Evolutionary conservation across 495 filamentous ascomycete genomes (phyloP).

Genomic region (Daldinia grandis): DNA sequence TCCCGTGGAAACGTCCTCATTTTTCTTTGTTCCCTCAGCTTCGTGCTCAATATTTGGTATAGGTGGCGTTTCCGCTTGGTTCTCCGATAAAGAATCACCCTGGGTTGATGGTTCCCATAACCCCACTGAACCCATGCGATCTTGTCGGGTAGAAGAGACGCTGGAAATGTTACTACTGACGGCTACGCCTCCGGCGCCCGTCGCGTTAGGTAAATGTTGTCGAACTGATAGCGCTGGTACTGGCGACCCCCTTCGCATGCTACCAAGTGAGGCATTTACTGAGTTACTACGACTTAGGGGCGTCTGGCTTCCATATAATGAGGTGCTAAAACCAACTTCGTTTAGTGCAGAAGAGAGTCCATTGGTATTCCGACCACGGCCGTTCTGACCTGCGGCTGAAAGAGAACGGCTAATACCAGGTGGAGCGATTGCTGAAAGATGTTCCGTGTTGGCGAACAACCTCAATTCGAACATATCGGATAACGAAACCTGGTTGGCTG

Average conservation of each 20-base stretch:
- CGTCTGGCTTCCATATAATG: conserved; percentile 43
- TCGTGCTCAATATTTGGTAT: conserved; percentile 56
- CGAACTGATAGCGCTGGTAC: conserved; percentile 12
- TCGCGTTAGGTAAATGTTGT: conserved; percentile 10
- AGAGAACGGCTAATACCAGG: conserved; percentile 40
- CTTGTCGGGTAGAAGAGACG: conserved; percentile 39
- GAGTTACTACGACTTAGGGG: conserved; percentile 42
- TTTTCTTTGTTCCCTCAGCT: conserved; percentile 13
- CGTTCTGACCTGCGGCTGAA: conserved; percentile 33
- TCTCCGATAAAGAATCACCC: conserved; percentile 43
- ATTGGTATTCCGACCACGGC: conserved; percentile 17
- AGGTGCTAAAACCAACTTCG: conserved; percentile 35
- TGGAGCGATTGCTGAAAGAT: conserved; percentile 64
- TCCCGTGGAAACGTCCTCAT: conserved; percentile 1
- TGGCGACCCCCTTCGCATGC: conserved; percentile 43
- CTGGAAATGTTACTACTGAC: conserved; percentile 48
- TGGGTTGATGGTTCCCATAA: conserved; percentile 52
- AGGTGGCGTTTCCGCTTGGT: conserved; percentile 56
- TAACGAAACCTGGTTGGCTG: conserved; percentile 25
- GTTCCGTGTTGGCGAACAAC: conserved; percentile 80
- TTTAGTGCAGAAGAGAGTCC: conserved; percentile 34
- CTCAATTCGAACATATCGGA: conserved; percentile 73
- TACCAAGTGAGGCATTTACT: conserved; percentile 45
- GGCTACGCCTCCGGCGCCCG: conserved; percentile 44
- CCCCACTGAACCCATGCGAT: conserved; percentile 42